Base-by-base conservation (phyloP, 2,329 filamentous ascomycete genomes). In the Teratosphaeria viscida region DNA sequence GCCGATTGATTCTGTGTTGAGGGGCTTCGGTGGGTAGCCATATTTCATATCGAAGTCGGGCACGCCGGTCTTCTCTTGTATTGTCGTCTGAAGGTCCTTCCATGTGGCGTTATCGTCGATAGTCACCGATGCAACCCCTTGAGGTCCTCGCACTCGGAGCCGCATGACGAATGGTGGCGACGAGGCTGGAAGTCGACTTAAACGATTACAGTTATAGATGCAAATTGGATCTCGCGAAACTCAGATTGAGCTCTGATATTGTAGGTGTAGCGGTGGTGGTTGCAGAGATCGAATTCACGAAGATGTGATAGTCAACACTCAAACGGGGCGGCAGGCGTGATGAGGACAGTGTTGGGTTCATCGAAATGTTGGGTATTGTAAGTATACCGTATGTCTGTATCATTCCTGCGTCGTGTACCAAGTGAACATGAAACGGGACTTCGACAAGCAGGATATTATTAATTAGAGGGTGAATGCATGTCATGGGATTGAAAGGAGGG, bases 11-110 rank as follows among this genome's bases (percentile, higher is more conserved):
- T 82, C 79, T 10, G 87, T 76, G 39, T 84, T 79, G 16, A 97
- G 80, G 0, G 84, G 78, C 69, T 86, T 85, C 27, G 89, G 86
- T 0, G 92, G 92, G 67, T 88, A 95, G 39, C 90, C 90, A 74
- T 87, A 90, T 78, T 94, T 96, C 63, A 95, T 77, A 52, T 88
- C 83, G 69, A 92, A 91, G 14, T 79, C 78, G 6, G 78, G 49
- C 16, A 92, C 78, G 4, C 82, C 82, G 1, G 88, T 89, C 68
- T 84, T 82, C 56, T 82, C 75, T 57, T 79, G 79, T 67, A 92
- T 85, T 56, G 82, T 77, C 3, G 79, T 71, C 54, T 86, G 76
- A 1, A 92, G 78, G 57, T 85, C 79, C 55, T 76, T 76, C 54
- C 90, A 80, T 3, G 84, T 87, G 57, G 89, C 86, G 62, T 82